Base-by-base conservation (phyloP, 2,329 filamentous ascomycete genomes). In the Neophaeococcomyces aloes region DNA sequence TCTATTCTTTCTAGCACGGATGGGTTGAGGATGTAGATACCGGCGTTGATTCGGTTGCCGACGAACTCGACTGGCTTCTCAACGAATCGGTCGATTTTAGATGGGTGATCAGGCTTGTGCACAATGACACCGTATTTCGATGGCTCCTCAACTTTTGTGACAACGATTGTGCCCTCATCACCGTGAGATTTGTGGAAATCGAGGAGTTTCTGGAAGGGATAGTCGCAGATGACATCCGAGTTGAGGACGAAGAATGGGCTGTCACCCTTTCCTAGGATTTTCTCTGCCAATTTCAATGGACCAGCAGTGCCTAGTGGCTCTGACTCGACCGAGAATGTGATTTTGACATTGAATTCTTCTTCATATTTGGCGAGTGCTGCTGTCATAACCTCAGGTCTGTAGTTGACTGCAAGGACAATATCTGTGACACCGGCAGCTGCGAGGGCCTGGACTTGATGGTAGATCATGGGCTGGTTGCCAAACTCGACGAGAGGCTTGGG, bases 31-130 rank as follows among this genome's bases (percentile, higher is more conserved):
- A 96, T 94, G 74, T 96, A 96, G 68, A 96, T 86, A 69, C 91
- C 91, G 56, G 89, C 91, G 60, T 96, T 96, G 76, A 96, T 96
- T 54, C 89, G 84, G 77, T 96, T 96, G 59, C 89, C 89, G 46
- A 96, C 89, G 62, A 95, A 96, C 70, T 96, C 86, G 62, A 96
- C 86, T 29, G 89, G 89, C 76, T 98, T 98, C 78, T 98, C 89
- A 56, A 98, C 91, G 71, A 98, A 98, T 56, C 91, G 87, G 68
- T 98, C 91, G 66, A 98, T 96, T 62, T 85, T 80, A 36, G 86
- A 86, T 43, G 85, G 70, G 69, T 94, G 86, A 65, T 81, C 84
- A 50, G 87, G 86, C 74, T 94, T 91, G 79, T 96, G 89, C 23
- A 98, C 91, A 45, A 98, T 81, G 56, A 98, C 89, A 78, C 89